Base-by-base conservation (phyloP, 2,329 filamentous ascomycete genomes). In the Chaetomium olivaceum region DNA sequence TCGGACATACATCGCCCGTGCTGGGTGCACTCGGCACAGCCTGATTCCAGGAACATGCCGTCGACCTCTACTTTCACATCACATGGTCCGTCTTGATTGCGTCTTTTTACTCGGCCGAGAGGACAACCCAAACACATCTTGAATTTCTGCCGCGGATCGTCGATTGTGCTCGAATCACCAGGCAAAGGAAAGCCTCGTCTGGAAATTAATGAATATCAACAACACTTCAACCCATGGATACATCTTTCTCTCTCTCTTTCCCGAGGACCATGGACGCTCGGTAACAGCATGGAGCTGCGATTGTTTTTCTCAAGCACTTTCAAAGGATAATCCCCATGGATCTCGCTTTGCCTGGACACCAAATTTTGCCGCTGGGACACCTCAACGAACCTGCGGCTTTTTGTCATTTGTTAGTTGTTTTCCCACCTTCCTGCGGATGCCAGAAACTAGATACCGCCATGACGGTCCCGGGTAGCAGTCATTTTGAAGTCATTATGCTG, bases 391-490 rank as follows among this genome's bases (percentile, higher is more conserved):
- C 16, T 12, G 19, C 31, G 36, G 23, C 52, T 9, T n/a, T 36
- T 48, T 43, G 39, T 57, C 52, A 62, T 62, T 56, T 57, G 60
- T 62, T 25, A 62, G 60, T 62, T 50, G 25, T 39, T 31, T 46
- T 46, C 29, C 29, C 46, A 9, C 56, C 50, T 57, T 33, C 50
- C 36, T 50, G 14, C 25, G 2, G 4, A 25, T 7, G 12, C 23
- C 25, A 12, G 23, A 29, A 54, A 27, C 48, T 23, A 23, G n/a
- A 48, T 21, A 11, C 3, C n/a, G n/a, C 46, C 46, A 48, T 48
- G 46, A 12, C 46, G n/a, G 46, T 48, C n/a, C 46, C 21, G 46
- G n/a, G 46, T 23, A 4, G 46, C 46, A 21, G 46, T 48, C 9
- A 19, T 4, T 48, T 48, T 21, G 5, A 21, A 19, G 7, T 48